These are phyloP conservation scores for Diospyros kaki DNA, from an alignment of 148 eudicot species.

Conservation along the genomic window DNA sequence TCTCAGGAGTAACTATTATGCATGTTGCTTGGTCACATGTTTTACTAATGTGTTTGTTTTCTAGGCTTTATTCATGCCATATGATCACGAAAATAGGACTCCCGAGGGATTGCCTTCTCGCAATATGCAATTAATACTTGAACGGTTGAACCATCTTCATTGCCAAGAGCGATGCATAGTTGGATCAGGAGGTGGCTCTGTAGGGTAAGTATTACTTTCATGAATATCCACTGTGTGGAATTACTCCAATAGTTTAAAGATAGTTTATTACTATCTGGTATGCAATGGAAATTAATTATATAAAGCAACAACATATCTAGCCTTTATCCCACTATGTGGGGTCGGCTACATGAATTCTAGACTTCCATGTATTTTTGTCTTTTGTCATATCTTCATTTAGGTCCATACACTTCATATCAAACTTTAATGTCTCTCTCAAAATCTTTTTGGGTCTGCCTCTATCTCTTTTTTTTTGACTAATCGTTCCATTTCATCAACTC, in stretches of 20 bases:
- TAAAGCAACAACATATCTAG: no score
- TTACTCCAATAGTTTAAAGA: neutral
- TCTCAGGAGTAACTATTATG: neutral
- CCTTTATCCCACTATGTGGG: no score
- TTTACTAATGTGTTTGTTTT: slow-evolving; percentile 17
- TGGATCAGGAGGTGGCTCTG: slow-evolving; percentile 99
- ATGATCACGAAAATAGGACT: slow-evolving; percentile 91
- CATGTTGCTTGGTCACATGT: slow-evolving; percentile 6
- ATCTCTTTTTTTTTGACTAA: no score
- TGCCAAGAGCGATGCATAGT: slow-evolving; percentile 71
- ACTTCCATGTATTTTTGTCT: no score
- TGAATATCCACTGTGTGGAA: neutral
- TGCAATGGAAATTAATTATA: neutral
- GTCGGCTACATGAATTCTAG: no score
- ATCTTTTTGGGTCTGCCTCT: no score
- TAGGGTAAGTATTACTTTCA: slow-evolving; percentile 53
- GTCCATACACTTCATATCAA: no score
- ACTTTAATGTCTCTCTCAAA: no score
- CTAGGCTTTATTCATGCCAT: slow-evolving; percentile 97
- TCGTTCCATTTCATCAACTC: no score
- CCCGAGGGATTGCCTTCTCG: slow-evolving; percentile 66
- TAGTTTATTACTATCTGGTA: neutral
- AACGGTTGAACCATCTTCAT: slow-evolving; percentile 68
- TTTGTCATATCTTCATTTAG: no score
- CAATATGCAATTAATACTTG: slow-evolving; percentile 65